These are phyloP conservation scores for Xylaria grammica DNA, from an alignment of 495 filamentous ascomycete species.

Conservation along the genomic window DNA sequence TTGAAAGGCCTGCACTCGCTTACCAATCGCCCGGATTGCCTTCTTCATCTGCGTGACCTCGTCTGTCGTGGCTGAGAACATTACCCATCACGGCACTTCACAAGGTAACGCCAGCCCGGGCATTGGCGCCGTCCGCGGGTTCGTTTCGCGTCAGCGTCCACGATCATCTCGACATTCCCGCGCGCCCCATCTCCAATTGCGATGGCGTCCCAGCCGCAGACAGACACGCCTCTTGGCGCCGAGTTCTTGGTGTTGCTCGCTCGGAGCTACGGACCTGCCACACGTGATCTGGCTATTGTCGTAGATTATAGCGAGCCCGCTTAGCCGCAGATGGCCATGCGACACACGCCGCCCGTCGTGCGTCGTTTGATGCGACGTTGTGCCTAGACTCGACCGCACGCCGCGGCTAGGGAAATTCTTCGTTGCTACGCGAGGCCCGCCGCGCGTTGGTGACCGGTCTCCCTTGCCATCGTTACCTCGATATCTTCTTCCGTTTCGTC, in stretches of 20 bases:
- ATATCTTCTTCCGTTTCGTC: conserved; percentile 51
- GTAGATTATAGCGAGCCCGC: too few relatives aligned
- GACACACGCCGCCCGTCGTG: conserved; percentile 47
- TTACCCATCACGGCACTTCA: too few relatives aligned
- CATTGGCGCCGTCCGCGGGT: too few relatives aligned
- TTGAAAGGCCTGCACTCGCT: too few relatives aligned
- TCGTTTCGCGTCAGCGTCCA: too few relatives aligned
- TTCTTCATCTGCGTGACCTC: too few relatives aligned
- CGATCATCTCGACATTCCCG: conserved; percentile 56
- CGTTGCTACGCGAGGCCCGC: conserved; percentile 43
- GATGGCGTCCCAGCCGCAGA: conserved; percentile 54
- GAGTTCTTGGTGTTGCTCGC: conserved; percentile 55
- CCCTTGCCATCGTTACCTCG: conserved; percentile 58
- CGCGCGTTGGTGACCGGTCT: too few relatives aligned
- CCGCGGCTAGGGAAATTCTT: conserved; percentile 55
- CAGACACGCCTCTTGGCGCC: conserved; percentile 63
- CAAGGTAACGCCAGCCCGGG: too few relatives aligned
- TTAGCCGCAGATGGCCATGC: neutral
- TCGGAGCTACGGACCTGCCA: too few relatives aligned
- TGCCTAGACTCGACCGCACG: conserved; percentile 55
- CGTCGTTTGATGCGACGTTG: conserved; percentile 54
- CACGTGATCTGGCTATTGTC: too few relatives aligned
- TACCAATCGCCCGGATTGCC: too few relatives aligned
- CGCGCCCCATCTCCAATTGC: conserved; percentile 1
- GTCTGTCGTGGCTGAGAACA: too few relatives aligned